Evolutionary conservation across 1,139 yeast species (phyloP).

Genomic region (Kodamaea derodonti): DNA sequence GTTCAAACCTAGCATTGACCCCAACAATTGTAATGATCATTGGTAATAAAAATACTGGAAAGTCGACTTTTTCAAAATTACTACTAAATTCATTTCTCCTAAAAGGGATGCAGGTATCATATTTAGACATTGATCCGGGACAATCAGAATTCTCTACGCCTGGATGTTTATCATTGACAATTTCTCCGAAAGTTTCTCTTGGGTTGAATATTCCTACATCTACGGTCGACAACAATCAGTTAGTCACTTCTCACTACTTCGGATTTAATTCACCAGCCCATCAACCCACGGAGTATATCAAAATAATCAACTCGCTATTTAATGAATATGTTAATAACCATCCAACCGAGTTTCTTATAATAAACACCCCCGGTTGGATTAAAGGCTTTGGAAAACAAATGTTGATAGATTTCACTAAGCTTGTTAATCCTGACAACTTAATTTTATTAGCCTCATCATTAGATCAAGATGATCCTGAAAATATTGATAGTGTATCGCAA

Average conservation of each 20-base stretch:
- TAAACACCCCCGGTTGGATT: constrained; percentile 93
- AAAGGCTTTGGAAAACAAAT: constrained; percentile 82
- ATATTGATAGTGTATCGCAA: constrained; percentile 20
- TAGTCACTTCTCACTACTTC: constrained; percentile 36
- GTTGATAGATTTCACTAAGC: constrained; percentile 44
- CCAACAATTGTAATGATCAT: constrained; percentile 28
- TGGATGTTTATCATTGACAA: constrained; percentile 55
- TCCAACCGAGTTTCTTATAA: constrained; percentile 44
- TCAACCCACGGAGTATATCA: constrained; percentile 56
- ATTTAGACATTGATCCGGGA: constrained; percentile 86
- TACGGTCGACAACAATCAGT: constrained; percentile 8
- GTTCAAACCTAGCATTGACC: too few species aligned
- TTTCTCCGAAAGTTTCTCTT: constrained; percentile 18
- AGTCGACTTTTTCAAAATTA: constrained; percentile 65
- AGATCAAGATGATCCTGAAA: constrained; percentile 20
- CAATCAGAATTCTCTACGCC: constrained; percentile 81
- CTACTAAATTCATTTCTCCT: constrained; percentile 44
- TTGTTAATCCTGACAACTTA: constrained; percentile 53
- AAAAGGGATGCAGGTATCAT: constrained; percentile 26
- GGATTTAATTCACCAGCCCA: constrained; percentile 77
- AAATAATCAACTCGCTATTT: constrained; percentile 42
- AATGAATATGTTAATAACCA: constrained; percentile 23
- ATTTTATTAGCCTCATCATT: constrained; percentile 29
- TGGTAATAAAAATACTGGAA: constrained; percentile 73
- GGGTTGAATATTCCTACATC: constrained; percentile 22